Percentiles rank a stretch among this genome's conserved stretches.
Evolutionary conservation across 192 early-diverging fungal genomes (phyloP).

Genomic region (Backusella mclennaniae): DNA sequence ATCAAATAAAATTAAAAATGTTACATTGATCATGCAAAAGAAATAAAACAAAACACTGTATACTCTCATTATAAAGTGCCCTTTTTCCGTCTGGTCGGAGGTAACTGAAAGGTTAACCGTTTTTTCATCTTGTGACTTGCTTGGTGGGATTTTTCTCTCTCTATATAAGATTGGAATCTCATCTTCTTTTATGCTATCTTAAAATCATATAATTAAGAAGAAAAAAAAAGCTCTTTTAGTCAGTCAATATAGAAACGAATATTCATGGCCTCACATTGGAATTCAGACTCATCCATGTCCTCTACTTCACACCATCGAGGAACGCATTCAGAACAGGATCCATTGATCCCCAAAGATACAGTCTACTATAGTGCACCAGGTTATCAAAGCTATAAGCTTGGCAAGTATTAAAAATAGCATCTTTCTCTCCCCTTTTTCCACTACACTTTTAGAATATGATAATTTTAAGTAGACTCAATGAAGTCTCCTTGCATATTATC

Average conservation of each 20-base stretch:
- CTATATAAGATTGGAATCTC: background rate
- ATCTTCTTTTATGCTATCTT: background rate
- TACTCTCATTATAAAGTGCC: no score
- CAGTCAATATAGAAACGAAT: background rate
- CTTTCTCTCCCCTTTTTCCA: background rate
- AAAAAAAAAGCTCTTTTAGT: no score
- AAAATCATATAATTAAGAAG: no score
- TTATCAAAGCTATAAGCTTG: background rate
- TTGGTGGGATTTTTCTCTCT: background rate
- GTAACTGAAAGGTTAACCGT: background rate
- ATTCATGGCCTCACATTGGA: background rate
- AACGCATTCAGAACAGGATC: conserved; percentile 3
- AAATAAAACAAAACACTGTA: background rate
- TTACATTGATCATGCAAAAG: background rate
- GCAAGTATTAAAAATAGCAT: background rate
- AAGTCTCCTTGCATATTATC: background rate
- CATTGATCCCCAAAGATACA: background rate
- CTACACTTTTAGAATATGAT: background rate
- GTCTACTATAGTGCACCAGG: background rate
- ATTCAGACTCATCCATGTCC: background rate
- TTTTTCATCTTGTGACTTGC: background rate
- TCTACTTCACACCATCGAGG: background rate
- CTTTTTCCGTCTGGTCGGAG: background rate
- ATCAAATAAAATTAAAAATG: background rate
- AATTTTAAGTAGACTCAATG: background rate